These are phyloP conservation scores for Pythium myriotylum DNA, from an alignment of 352 stramenopile genomes.

Conservation along the genomic window DNA sequence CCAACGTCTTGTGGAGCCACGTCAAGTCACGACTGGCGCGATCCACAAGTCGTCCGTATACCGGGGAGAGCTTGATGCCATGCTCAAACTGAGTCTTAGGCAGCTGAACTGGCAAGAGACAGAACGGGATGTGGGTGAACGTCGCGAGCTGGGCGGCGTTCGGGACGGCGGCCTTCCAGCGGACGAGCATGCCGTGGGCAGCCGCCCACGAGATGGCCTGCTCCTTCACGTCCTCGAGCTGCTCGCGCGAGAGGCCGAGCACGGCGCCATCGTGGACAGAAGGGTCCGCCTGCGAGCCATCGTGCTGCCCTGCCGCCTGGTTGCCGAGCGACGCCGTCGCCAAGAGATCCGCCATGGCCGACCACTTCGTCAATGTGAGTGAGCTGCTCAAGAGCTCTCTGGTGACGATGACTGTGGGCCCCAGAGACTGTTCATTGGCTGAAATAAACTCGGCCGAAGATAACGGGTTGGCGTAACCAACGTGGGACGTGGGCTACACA, in stretches of 20 bases:
- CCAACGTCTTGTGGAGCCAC: slow-evolving; percentile 74
- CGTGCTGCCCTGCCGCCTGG: slow-evolving; percentile 6
- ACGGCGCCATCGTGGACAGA: slow-evolving; percentile 33
- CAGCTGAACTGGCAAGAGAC: slow-evolving; percentile 67
- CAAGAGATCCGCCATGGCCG: slow-evolving; percentile 31
- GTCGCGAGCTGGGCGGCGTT: slow-evolving; percentile 35
- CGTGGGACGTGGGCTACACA: not conserved
- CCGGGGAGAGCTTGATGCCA: slow-evolving; percentile 62
- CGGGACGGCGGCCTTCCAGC: slow-evolving; percentile 45
- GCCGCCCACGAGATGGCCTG: slow-evolving; percentile 75
- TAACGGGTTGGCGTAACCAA: slow-evolving; percentile 15
- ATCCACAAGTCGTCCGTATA: slow-evolving; percentile 82
- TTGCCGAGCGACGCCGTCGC: slow-evolving; percentile 26
- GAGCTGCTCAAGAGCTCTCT: slow-evolving; percentile 1
- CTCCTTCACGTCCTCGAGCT: slow-evolving; percentile 62
- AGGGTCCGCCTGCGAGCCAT: slow-evolving; percentile 5
- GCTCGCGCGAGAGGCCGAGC: slow-evolving; percentile 40
- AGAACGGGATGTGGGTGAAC: slow-evolving; percentile 83
- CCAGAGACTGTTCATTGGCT: slow-evolving; percentile 1
- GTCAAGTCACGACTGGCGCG: slow-evolving; percentile 78
- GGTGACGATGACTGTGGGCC: slow-evolving; percentile 7
- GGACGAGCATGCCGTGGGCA: slow-evolving; percentile 72
- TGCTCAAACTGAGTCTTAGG: slow-evolving; percentile 62
- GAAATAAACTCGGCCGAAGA: slow-evolving; percentile 2
- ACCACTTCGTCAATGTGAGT: not conserved